Base-by-base conservation (phyloP, 1,284 basidiomycete species). In the Malassezia slooffiae region DNA sequence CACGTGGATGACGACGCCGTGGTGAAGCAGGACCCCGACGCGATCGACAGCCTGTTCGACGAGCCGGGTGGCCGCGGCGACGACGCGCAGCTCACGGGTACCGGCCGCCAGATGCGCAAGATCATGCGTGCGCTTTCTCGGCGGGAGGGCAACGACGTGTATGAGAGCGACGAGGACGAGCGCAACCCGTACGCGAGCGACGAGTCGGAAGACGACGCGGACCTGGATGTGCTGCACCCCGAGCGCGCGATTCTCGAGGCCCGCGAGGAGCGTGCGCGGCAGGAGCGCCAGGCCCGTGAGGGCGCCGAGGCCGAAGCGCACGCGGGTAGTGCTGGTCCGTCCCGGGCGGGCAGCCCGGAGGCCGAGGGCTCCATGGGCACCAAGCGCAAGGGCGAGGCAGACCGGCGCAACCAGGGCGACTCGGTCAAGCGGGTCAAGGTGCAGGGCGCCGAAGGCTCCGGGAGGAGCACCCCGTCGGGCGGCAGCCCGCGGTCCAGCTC, bases 21-120 rank as follows among this genome's bases (percentile, higher is more conserved):
- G 8, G 37, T 43, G 31, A 43, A 43, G 33, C 46, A n/a, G 9
- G 45, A 49, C n/a, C 37, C 38, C 5, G 47, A 56, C 24, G 54
- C 49, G n/a, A 38, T 38, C 9, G 49, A 45, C 11, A 50, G 47
- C 15, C 54, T 47, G 9, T 48, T 38, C 9, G 57, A 58, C 41
- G 55, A 54, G n/a, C 7, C 33, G 12, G 17, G 28, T n/a, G 40
- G 50, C n/a, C 47, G 57, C 29, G 36, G 48, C 24, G 47, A 52
- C 37, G 55, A 64, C 35, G 58, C 64, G 29, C 39, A 52, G 36
- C 38, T 68, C 37, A 67, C 61, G 13, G 60, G 65, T 32, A 59
- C 54, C n/a, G 64, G 60, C 16, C 58, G 55, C 33, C 64, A 69
- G 49, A 63, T 69, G 62, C 62, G 63, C 53, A 65, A 66, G 54